Conservation (phyloP, 1,284 basidiomycete species). For the Malassezia slooffiae region DNA sequence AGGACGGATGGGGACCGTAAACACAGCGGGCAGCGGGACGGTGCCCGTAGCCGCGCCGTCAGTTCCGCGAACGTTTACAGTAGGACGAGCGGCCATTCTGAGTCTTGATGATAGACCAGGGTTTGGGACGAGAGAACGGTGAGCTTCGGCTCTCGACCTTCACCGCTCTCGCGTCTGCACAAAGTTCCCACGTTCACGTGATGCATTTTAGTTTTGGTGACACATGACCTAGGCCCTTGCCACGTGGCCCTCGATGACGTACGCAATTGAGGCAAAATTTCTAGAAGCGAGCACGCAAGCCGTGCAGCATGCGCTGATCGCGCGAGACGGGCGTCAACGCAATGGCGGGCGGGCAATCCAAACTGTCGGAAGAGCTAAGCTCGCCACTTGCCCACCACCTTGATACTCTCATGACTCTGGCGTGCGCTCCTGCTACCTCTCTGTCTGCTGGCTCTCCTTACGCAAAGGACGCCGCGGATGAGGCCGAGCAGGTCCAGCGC, state of each 20-base stretch:
- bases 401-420: no score
- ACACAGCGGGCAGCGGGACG: conserved; percentile 85
- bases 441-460: background rate
- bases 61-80: conserved; percentile 45
- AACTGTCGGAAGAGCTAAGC: no score
- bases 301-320: conserved; percentile 1
- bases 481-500: conserved; percentile 8
- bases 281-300: conserved; percentile 12
- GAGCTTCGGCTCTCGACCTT: background rate
- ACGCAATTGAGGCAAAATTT: no score
- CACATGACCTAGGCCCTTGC: background rate
- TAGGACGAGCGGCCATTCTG: conserved; percentile 18
- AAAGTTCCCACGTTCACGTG: conserved; percentile 18
- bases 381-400: no score
- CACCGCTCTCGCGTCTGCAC: background rate
- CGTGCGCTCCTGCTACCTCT: background rate
- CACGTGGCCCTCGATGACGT: conserved; percentile 1
- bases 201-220: conserved; percentile 7
- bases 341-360: background rate
- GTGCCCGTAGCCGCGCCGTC: conserved; percentile 64
- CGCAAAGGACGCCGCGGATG: background rate
- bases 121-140: conserved; percentile 16
- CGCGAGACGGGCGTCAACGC: background rate
- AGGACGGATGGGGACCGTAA: conserved; percentile 94
- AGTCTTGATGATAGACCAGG: conserved; percentile 10